Evolutionary conservation across 2,329 filamentous ascomycete genomes (phyloP), one percentile per base, ranked within the genome.

Genomic region (Phyllosticta citriasiana): DNA sequence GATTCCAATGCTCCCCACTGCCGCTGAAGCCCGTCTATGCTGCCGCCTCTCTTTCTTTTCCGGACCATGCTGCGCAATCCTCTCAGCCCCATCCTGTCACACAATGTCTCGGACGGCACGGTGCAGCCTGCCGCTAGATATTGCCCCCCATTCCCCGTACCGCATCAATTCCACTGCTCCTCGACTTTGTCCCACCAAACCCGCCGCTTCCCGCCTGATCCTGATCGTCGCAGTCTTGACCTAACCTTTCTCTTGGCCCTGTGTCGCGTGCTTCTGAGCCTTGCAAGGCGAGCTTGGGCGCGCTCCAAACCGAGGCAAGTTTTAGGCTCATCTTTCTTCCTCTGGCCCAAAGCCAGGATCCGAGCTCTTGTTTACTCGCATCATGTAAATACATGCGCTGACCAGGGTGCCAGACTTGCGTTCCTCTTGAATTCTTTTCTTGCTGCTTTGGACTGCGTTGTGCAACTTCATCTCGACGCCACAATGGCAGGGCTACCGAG

Each of bases 401-500:
- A 47, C 40, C 16, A n/a, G 40, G 40, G 40, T 47, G n/a, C 6
- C n/a, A 47, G 40, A 47, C n/a, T 47, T n/a, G 40, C 40, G n/a
- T 30, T n/a, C 40, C 16, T n/a, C 14, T 47, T 47, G n/a, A 5
- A 6, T 16, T n/a, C 40, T n/a, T 47, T 6, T 6, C 40, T 40
- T 40, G 16, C 40, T 4, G 40, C 14, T 47, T n/a, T 16, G 12
- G 2, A n/a, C 12, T 6, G 40, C 40, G 3, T n/a, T 47, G 14
- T n/a, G n/a, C 16, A n/a, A 47, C 40, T n/a, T n/a, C 40, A 47
- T n/a, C 40, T n/a, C 14, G 6, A 14, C 5, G 22, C 12, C 19
- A 57, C 24, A 24, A 74, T 73, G 71, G 60, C 69, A 57, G 67
- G 57, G 10, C 59, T 71, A 63, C 71, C 70, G 61, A 74, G 64